Evolutionary conservation across 2,329 filamentous ascomycete genomes (phyloP), one percentile per base, ranked within the genome.

Genomic region (Botryotinia globosa): DNA sequence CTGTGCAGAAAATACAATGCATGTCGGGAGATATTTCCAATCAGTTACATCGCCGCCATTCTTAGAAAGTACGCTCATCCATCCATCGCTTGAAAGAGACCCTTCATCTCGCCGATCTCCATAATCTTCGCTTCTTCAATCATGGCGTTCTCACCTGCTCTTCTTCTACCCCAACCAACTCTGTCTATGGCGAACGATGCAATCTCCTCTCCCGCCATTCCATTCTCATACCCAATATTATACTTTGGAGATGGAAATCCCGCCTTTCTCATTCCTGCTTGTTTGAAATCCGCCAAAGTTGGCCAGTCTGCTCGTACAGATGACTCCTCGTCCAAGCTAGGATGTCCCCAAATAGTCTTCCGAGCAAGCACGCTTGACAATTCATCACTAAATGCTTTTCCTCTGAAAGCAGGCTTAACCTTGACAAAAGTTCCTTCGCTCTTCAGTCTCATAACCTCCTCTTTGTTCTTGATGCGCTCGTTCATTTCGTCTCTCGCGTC

Each of bases 361-460:
- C 14, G 32, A 10, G 18, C 59, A 1, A 56, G 25, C 9, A 71
- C 8, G 0, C 59, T 62, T 29, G 45, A 65, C 1, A 71, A 51
- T 20, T 29, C 69, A 8, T 59, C 69, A n/a, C 16, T 3, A 12
- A 66, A 66, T 6, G 22, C 22, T 63, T 39, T 66, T 39, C 69
- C 69, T n/a, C 22, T 25, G 8, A 72, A 66, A 0, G 39, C 62
- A 10, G 16, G 14, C n/a, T 45, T 42, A 10, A 66, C n/a, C 37
- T 42, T 54, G 10, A 72, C 39, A 39, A 29, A 37, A 54, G n/a
- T n/a, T 9, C 65, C 48, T 22, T 42, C 34, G 7, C 29, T 25
- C 51, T 72, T 72, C 51, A 72, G 16, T 34, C 39, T 16, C 61
- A 42, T 66, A 2, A 72, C 25, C 8, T 72, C 69, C 62, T 72